Percentiles rank a stretch among this genome's conserved stretches.
phyloP scores from a whole-genome alignment of 1,284 basidiomycete species.

The Retiboletus flavoniger region DNA sequence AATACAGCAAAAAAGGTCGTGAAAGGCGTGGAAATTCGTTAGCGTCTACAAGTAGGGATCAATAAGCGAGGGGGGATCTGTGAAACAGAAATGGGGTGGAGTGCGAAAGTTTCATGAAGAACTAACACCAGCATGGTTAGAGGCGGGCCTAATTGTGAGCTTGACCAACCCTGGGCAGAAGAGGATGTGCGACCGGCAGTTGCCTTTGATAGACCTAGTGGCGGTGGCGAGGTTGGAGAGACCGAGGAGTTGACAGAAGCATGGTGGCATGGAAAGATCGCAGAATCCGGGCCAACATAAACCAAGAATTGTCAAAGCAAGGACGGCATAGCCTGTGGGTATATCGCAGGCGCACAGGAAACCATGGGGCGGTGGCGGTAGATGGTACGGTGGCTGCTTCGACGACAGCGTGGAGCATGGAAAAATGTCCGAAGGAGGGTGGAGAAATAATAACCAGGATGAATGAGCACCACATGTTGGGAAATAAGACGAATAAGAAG shows the following conservation, averaged over 20 bases:
- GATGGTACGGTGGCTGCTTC: conserved; percentile 23
- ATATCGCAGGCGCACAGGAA: conserved; percentile 20
- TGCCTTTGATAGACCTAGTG: conserved; percentile 15
- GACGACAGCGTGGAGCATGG: conserved; percentile 19
- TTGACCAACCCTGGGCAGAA: conserved; percentile 4
- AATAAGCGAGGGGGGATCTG: conserved; percentile 3
- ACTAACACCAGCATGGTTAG: conserved; percentile 3
- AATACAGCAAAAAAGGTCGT: conserved; percentile 30
- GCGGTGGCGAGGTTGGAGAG: conserved; percentile 4
- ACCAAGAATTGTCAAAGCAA: conserved; percentile 19
- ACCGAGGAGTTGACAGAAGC: conserved; percentile 29
- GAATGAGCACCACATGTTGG: conserved; percentile 27
- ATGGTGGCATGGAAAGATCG: conserved; percentile 26
- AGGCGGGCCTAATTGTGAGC: conserved; percentile 2
- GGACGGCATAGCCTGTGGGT: conserved; percentile 22
- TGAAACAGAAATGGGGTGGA: conserved; percentile 2
- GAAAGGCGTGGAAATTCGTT: conserved; percentile 30
- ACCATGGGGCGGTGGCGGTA: conserved; percentile 11
- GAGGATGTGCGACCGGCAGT: conserved; percentile 13
- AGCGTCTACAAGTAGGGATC: conserved; percentile 19
- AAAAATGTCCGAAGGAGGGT: conserved; percentile 27
- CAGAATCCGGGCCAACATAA: conserved; percentile 24
- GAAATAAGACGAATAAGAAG: conserved; percentile 31
- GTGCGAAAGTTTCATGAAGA: conserved; percentile 12
- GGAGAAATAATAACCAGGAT: conserved; percentile 21